These are phyloP conservation scores for Coleophoma eucalyptorum DNA, from an alignment of 2,329 filamentous ascomycete genomes.

Conservation along the genomic window DNA sequence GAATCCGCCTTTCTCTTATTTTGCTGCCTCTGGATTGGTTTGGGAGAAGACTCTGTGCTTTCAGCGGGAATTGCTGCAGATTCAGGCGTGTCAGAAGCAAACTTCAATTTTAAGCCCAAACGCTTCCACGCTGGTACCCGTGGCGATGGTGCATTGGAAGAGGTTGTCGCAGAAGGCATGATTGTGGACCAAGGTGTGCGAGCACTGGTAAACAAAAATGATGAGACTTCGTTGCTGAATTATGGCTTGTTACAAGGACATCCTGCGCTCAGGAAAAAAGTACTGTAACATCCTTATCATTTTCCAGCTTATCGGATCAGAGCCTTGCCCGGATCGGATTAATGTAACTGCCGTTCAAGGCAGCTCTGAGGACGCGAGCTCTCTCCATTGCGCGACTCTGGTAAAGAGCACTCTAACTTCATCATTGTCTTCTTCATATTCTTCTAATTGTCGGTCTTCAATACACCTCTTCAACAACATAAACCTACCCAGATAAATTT, in stretches of 20 bases:
- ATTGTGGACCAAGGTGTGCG: conserved; percentile 2
- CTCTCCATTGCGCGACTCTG: too few relatives aligned
- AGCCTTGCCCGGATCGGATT: too few relatives aligned
- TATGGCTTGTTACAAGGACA: conserved; percentile 1
- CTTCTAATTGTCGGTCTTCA: not conserved
- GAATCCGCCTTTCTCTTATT: conserved; percentile 19
- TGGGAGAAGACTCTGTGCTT: conserved; percentile 7
- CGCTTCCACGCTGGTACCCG: conserved; percentile 55
- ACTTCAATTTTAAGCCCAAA: conserved; percentile 56
- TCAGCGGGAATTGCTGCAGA: not conserved
- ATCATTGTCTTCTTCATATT: not conserved
- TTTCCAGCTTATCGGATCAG: not conserved
- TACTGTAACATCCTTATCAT: not conserved
- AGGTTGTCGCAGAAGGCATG: conserved; percentile 15
- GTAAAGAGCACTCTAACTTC: not conserved
- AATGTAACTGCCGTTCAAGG: not conserved
- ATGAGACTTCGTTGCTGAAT: not conserved
- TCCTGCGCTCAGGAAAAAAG: not conserved
- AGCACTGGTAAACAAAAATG: conserved; percentile 6
- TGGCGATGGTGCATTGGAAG: conserved; percentile 7
- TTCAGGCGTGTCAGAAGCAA: conserved; percentile 33
- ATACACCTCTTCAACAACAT: not conserved
- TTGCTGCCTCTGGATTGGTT: conserved; percentile 14
- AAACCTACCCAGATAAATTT: not conserved
- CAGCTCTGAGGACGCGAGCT: conserved; percentile 1